Evolutionary conservation across 805 yeast species (phyloP).

Genomic region (Starmera dryadoides): DNA sequence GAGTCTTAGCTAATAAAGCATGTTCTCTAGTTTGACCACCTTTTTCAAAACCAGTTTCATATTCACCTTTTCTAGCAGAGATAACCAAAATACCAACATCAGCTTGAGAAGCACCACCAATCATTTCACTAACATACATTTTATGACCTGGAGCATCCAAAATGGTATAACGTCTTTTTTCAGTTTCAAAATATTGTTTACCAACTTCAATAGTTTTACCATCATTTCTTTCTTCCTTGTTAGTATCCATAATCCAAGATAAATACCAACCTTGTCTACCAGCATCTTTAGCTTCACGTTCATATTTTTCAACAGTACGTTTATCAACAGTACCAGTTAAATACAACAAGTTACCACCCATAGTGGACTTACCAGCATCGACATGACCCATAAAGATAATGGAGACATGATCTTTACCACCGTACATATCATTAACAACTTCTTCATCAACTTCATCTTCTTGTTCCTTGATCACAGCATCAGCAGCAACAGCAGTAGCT

Average conservation of each 20-base stretch:
- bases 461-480: constrained; percentile 54
- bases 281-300: constrained; percentile 97
- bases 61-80: constrained; percentile 98
- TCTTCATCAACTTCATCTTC: constrained; percentile 83
- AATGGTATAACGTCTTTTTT: constrained; percentile 94
- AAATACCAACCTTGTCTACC: constrained; percentile 99
- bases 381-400: constrained; percentile 99
- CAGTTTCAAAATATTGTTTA: constrained; percentile 95
- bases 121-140: constrained; percentile 98
- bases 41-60: constrained; percentile 97
- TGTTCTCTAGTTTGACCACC: constrained; percentile 99
- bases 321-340: constrained; percentile 97
- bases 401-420: constrained; percentile 95
- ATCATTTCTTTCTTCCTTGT: constrained; percentile 96
- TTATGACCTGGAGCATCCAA: constrained; percentile 99
- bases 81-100: constrained; percentile 97
- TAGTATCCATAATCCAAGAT: constrained; percentile 99
- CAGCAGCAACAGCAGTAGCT: constrained; percentile 24
- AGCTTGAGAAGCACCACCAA: constrained; percentile 99
- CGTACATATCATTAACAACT: constrained; percentile 86
- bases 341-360: constrained; percentile 95
- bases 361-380: constrained; percentile 98
- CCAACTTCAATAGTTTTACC: constrained; percentile 99
- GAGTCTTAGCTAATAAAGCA: constrained; percentile 94
- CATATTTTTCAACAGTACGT: constrained; percentile 97